Percentiles rank a stretch among this genome's conserved stretches.
Evolutionary conservation across 768 basidiomycete species (phyloP).

Genomic region (Leucosporidium scottii): DNA sequence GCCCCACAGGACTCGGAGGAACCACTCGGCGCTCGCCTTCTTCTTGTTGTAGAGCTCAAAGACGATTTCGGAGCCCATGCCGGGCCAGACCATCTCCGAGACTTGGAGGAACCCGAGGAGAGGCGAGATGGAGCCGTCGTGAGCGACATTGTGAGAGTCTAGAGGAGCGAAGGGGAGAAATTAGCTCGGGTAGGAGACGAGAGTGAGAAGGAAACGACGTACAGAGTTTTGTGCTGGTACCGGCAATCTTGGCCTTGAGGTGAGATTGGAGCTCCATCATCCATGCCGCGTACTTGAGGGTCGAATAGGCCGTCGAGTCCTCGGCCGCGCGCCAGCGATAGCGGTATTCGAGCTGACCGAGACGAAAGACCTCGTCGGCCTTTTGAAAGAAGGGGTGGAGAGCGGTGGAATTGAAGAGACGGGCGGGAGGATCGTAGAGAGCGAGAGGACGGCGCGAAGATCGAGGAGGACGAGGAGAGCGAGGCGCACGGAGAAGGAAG

Average conservation of each 20-base stretch:
- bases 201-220: neutral
- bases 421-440: too few species aligned
- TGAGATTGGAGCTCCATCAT: slow-evolving; percentile 32
- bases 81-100: slow-evolving; percentile 34
- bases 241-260: slow-evolving; percentile 7
- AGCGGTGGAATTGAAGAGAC: too few species aligned
- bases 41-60: slow-evolving; percentile 35
- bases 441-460: too few species aligned
- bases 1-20: slow-evolving; percentile 30
- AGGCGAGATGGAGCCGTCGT: slow-evolving; percentile 36
- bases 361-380: neutral
- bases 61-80: slow-evolving; percentile 38
- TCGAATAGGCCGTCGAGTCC: slow-evolving; percentile 32
- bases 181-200: neutral
- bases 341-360: slow-evolving; percentile 36
- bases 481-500: too few species aligned
- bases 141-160: slow-evolving; percentile 36
- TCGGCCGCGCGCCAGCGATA: slow-evolving; percentile 31
- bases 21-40: slow-evolving; percentile 11
- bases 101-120: slow-evolving; percentile 37
- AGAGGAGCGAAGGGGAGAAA: neutral
- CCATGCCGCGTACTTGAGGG: slow-evolving; percentile 34
- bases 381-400: neutral
- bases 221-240: neutral
- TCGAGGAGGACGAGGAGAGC: too few species aligned